These are phyloP conservation scores for Wickerhamiella pararugosa DNA, from an alignment of 1,139 yeast species.

Conservation along the genomic window DNA sequence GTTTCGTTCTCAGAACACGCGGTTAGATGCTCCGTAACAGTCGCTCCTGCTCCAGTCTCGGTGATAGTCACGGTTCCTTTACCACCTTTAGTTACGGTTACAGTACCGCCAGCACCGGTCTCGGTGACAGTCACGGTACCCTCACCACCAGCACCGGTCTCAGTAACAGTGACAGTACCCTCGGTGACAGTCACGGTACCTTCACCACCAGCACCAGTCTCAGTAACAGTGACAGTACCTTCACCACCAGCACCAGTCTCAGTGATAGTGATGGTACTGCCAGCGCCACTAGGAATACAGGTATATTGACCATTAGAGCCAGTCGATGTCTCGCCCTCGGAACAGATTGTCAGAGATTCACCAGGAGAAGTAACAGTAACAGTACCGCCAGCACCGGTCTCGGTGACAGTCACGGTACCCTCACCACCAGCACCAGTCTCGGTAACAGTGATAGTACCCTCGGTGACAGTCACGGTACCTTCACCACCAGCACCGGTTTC, in stretches of 20 bases:
- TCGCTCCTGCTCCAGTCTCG: not conserved
- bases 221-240: conserved; percentile 9
- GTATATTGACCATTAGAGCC: conserved; percentile 5
- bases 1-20: not conserved
- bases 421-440: conserved; percentile 5
- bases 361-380: not conserved
- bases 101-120: conserved; percentile 4
- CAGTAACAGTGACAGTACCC: conserved; percentile 11
- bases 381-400: conserved; percentile 5
- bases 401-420: conserved; percentile 12
- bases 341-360: conserved; percentile 2
- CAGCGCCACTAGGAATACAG: conserved; percentile 4
- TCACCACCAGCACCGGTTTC: conserved; percentile 6
- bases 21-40: not conserved
- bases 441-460: conserved; percentile 13
- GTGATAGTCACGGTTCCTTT: conserved; percentile 7
- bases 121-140: conserved; percentile 7
- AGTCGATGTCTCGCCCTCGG: conserved; percentile 4
- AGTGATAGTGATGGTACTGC: conserved; percentile 6
- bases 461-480: conserved; percentile 8
- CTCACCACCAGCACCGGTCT: conserved; percentile 8
- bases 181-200: conserved; percentile 11
- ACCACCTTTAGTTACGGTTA: conserved; percentile 10
- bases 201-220: conserved; percentile 8
- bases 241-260: conserved; percentile 2